Conservation (phyloP, 768 basidiomycete species). For the Lentinula boryana region DNA sequence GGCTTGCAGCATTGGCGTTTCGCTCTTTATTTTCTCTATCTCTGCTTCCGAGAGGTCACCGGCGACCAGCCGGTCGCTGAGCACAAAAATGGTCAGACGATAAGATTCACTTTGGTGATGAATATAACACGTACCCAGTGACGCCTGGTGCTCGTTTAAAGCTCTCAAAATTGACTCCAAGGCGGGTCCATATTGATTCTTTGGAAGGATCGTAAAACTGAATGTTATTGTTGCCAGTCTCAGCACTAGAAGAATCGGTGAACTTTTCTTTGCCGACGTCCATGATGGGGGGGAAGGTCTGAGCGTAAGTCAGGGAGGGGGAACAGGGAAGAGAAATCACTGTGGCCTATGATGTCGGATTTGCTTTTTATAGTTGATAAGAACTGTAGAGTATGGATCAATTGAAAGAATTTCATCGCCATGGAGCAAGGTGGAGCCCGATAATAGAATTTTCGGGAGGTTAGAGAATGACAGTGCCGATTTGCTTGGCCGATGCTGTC, state of each 20-base stretch:
- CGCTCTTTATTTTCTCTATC: slow-evolving; percentile 28
- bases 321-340: not conserved
- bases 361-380: not conserved
- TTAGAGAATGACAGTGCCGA: not conserved
- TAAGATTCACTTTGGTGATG: not conserved
- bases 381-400: not conserved
- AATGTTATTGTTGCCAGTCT: not conserved
- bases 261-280: slow-evolving; percentile 1
- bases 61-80: slow-evolving; percentile 23
- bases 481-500: not conserved
- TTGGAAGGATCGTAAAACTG: slow-evolving; percentile 43
- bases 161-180: slow-evolving; percentile 34
- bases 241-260: not conserved
- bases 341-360: not conserved
- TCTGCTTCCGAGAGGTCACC: slow-evolving; percentile 29
- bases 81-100: not conserved
- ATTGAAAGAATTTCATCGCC: not conserved
- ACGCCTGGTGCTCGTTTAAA: slow-evolving; percentile 42
- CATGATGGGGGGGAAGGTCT: not conserved
- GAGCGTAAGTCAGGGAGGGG: not conserved
- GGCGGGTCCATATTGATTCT: slow-evolving; percentile 37
- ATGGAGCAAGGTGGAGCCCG: not conserved
- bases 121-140: slow-evolving; percentile 29
- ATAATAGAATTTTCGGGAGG: not conserved
- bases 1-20: slow-evolving; percentile 40